A percentile compares a stretch with the other conserved stretches of the same genome.
phyloP scores from a whole-genome alignment of 1,284 basidiomycete species.

The Malassezia yamatoensis region DNA sequence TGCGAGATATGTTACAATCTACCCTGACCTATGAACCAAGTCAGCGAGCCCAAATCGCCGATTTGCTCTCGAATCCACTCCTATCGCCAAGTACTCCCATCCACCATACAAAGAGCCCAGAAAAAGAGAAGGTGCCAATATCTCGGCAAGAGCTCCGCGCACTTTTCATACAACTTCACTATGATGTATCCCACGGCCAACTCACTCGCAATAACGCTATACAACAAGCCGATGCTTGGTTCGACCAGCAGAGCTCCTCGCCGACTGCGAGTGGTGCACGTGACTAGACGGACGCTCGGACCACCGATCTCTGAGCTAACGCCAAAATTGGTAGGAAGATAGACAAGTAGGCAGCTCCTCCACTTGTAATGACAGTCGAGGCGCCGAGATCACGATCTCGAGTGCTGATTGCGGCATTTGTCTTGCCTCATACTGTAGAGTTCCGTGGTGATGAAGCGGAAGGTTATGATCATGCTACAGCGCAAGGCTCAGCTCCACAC shows the following conservation, averaged over 20 bases:
- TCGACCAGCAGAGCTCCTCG: background rate
- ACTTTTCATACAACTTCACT: constrained; percentile 28
- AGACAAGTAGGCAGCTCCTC: too few relatives aligned
- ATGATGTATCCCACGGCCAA: constrained; percentile 27
- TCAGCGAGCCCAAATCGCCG: constrained; percentile 69
- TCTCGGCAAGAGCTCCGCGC: constrained; percentile 25
- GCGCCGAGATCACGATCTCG: constrained; percentile 12
- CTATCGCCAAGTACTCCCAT: background rate
- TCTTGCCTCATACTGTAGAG: constrained; percentile 34
- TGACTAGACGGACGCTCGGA: too few relatives aligned
- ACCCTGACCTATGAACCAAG: constrained; percentile 66
- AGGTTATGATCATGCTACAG: constrained; percentile 12
- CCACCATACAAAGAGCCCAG: too few relatives aligned
- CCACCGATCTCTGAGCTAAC: too few relatives aligned
- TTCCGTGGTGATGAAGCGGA: constrained; percentile 25
- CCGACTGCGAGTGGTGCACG: background rate
- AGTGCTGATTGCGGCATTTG: constrained; percentile 42
- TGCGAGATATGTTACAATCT: constrained; percentile 63
- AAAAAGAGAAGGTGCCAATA: constrained; percentile 24
- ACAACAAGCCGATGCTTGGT: constrained; percentile 26
- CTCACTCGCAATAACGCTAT: constrained; percentile 34
- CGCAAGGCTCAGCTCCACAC: constrained; percentile 10
- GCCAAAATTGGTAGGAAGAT: too few relatives aligned
- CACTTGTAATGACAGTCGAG: background rate
- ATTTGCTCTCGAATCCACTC: constrained; percentile 51